Conservation (phyloP, 176 grass and related monocot genomes). For the Chloris gayana region DNA sequence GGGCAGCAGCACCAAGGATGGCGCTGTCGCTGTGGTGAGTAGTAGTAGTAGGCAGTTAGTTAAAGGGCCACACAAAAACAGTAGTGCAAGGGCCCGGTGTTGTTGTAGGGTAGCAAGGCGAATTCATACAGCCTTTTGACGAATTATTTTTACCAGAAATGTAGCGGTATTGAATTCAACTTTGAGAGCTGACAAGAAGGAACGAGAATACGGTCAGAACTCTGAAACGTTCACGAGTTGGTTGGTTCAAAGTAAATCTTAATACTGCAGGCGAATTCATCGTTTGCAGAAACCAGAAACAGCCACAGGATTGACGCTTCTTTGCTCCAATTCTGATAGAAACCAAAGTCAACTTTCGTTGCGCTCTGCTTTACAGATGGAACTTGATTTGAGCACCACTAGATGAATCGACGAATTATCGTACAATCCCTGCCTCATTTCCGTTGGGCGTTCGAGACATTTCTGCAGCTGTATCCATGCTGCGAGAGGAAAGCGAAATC, state of each 20-base stretch:
- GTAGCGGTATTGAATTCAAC: not conserved
- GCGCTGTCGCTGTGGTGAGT: constrained; percentile 15
- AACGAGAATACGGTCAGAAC: not conserved
- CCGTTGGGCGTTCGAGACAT: not conserved
- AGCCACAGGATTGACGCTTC: not conserved
- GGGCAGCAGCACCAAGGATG: constrained; percentile 13
- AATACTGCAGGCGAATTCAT: not conserved
- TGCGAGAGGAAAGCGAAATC: not conserved
- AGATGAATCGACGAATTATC: not conserved
- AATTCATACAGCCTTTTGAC: constrained; percentile 38
- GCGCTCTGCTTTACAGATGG: not conserved
- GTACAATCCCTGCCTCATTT: not conserved
- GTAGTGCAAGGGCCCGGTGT: not conserved
- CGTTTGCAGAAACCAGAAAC: no score
- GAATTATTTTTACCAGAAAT: not conserved
- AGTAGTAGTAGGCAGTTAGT: constrained; percentile 22
- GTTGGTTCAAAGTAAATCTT: constrained; percentile 33
- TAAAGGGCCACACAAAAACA: constrained; percentile 29
- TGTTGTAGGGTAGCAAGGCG: not conserved
- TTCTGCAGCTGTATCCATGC: not conserved
- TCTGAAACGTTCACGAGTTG: not conserved
- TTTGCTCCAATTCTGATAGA: not conserved
- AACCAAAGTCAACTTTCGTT: constrained; percentile 15
- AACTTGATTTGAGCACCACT: not conserved
- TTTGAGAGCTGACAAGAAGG: not conserved